These are phyloP conservation scores for Pyrenophora graminea DNA, from an alignment of 2,329 filamentous ascomycete genomes.

Conservation along the genomic window DNA sequence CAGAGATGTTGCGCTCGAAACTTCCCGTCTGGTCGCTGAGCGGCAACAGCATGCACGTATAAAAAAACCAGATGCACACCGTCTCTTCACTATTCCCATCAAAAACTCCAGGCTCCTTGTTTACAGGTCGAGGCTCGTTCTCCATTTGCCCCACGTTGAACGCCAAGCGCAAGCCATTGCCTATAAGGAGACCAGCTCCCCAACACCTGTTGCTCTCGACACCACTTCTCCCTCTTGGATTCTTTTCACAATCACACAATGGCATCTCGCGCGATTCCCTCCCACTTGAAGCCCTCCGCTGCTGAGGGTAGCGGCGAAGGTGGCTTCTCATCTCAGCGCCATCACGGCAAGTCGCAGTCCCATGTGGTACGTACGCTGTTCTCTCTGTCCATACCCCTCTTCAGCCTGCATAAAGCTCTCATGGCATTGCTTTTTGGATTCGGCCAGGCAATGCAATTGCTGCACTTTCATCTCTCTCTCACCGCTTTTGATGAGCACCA, in stretches of 20 bases:
- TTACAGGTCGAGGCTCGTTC: conserved; percentile 27
- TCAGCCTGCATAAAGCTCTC: neutral
- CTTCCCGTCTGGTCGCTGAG: conserved; percentile 16
- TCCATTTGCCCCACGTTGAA: conserved; percentile 31
- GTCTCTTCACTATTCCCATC: conserved; percentile 14
- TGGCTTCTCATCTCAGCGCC: conserved; percentile 62
- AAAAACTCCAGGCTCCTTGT: conserved; percentile 10
- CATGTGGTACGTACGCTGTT: conserved; percentile 72
- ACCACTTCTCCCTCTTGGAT: conserved; percentile 11
- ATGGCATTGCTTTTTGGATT: neutral
- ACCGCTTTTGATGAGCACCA: neutral
- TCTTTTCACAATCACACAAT: conserved; percentile 53
- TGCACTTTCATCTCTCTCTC: neutral
- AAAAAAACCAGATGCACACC: conserved; percentile 19
- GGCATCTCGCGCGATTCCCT: conserved; percentile 75
- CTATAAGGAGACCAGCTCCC: conserved; percentile 31
- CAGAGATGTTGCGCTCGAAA: conserved; percentile 20
- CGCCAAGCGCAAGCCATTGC: conserved; percentile 18
- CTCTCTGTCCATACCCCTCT: neutral
- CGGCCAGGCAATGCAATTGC: neutral
- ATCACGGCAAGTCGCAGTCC: conserved; percentile 83
- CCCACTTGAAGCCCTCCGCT: conserved; percentile 74
- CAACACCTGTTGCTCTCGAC: conserved; percentile 18
- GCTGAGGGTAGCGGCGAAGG: conserved; percentile 43
- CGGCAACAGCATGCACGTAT: conserved; percentile 19